Percentiles rank a stretch among this genome's conserved stretches.
phyloP scores from a whole-genome alignment of 106 monocot genomes.

The Phalaenopsis equestris region DNA sequence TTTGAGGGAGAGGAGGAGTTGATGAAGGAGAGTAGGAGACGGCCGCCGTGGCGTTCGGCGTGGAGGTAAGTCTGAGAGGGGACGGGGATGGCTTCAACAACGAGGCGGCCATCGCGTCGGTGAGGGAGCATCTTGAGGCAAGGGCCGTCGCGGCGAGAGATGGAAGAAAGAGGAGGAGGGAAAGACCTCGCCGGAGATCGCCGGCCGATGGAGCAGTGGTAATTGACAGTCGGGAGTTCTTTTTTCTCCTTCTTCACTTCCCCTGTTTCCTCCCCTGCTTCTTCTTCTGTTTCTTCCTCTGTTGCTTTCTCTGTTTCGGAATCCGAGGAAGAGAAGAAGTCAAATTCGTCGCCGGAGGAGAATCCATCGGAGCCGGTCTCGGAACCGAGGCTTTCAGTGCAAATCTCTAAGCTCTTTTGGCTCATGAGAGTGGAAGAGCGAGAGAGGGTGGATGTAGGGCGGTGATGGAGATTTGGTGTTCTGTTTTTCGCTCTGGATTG shows the following conservation, averaged over 20 bases:
- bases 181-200: conserved; percentile 33
- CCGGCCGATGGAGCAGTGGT: conserved; percentile 66
- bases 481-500: conserved; percentile 39
- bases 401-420: conserved; percentile 83
- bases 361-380: conserved; percentile 80
- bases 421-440: conserved; percentile 46
- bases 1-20: conserved; percentile 23
- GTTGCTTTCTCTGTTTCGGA: background rate
- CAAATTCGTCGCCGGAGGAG: conserved; percentile 21
- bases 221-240: conserved; percentile 54
- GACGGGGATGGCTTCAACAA: conserved; percentile 76
- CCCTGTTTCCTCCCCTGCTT: background rate
- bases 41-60: conserved; percentile 59
- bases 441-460: conserved; percentile 54
- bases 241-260: background rate
- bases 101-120: conserved; percentile 72
- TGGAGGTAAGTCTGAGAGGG: conserved; percentile 84
- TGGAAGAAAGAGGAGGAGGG: conserved; percentile 80
- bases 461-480: background rate
- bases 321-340: conserved; percentile 11
- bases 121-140: conserved; percentile 69
- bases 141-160: conserved; percentile 64
- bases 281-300: background rate
- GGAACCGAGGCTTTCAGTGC: conserved; percentile 93
- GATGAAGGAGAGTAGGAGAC: conserved; percentile 84